Base-by-base conservation (phyloP, 2,329 filamentous ascomycete species). In the Colletotrichum sp. region DNA sequence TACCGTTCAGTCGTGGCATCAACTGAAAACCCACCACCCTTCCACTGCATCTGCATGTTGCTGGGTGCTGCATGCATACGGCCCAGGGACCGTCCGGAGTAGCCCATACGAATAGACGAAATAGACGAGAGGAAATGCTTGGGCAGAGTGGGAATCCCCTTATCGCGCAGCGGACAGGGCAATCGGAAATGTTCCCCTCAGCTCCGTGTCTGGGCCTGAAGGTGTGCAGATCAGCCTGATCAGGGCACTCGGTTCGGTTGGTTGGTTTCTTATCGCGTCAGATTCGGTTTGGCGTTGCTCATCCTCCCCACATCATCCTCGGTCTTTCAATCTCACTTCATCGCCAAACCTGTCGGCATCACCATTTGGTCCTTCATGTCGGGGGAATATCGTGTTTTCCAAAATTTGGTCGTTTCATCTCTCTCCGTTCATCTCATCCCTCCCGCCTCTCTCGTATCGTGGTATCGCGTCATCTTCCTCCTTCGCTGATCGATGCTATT, bases 191-290 rank as follows among this genome's bases (percentile, higher is more conserved):
- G 34, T 13, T 65, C 39, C 65, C 57, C 12, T 44, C 34, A 44
- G 5, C 59, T 71, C 72, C 68, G 60, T 72, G 44, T 60, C 36
- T 52, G 68, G 52, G 12, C 55, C 44, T 16, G 55, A 49, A 63
- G 26, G 52, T 39, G 60, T 72, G 72, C 24, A 67, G 39, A 64
- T 68, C 69, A 18, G 69, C 73, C 69, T 63, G 63, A 72, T 72
- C 69, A 75, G 69, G 73, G 44, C 63, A 62, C 24, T 72, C 69
- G 63, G 55, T 26, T 75, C 73, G 69, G 69, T 63, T 75, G 73
- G 69, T 64, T 73, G 69, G 69, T 68, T 68, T 68, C 62, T 63
- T 49, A 72, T 72, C 39, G 21, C 62, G 30, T 68, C 68, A 59
- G 18, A 71, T 72, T 67, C 68, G 72, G 68, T 75, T 52, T 62